Percentiles rank a stretch among this genome's conserved stretches.
These are phyloP conservation scores for Selenicereus undatus DNA, from an alignment of 148 eudicot genomes.

Conservation along the genomic window DNA sequence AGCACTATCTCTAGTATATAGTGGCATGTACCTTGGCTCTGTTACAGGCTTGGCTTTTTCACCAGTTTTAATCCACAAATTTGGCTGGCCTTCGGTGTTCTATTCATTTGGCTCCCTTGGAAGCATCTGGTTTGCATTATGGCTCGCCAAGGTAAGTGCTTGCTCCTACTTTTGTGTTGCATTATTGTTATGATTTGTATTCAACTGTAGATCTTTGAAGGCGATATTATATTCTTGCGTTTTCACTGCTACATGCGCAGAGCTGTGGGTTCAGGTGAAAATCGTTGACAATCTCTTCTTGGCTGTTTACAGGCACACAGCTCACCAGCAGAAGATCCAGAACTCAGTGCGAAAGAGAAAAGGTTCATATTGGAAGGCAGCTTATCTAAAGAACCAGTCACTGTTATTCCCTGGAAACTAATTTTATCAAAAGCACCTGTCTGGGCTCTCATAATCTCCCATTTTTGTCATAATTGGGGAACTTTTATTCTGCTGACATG, in stretches of 20 bases:
- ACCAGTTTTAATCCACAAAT: constrained; percentile 77
- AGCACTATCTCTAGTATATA: constrained; percentile 90
- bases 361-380: constrained; percentile 60
- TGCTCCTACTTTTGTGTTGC: neutral
- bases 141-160: constrained; percentile 70
- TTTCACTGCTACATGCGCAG: neutral
- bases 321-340: constrained; percentile 83
- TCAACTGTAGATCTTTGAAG: neutral
- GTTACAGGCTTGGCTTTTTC: constrained; percentile 90
- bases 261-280: neutral
- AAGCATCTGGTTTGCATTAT: constrained; percentile 84
- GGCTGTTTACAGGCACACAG: constrained; percentile 62
- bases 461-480: constrained; percentile 99
- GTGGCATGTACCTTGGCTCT: constrained; percentile 99
- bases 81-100: constrained; percentile 95
- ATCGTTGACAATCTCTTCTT: neutral
- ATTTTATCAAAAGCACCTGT: constrained; percentile 91
- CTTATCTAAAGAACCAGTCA: constrained; percentile 66
- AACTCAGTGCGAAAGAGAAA: constrained; percentile 64
- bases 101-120: constrained; percentile 96
- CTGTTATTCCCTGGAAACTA: constrained; percentile 85
- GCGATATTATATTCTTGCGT: neutral
- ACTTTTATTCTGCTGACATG: constrained; percentile 95
- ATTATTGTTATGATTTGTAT: neutral
- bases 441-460: constrained; percentile 98